phyloP scores from a whole-genome alignment of 2,329 filamentous ascomycete species.

The Cercospora sojina region DNA sequence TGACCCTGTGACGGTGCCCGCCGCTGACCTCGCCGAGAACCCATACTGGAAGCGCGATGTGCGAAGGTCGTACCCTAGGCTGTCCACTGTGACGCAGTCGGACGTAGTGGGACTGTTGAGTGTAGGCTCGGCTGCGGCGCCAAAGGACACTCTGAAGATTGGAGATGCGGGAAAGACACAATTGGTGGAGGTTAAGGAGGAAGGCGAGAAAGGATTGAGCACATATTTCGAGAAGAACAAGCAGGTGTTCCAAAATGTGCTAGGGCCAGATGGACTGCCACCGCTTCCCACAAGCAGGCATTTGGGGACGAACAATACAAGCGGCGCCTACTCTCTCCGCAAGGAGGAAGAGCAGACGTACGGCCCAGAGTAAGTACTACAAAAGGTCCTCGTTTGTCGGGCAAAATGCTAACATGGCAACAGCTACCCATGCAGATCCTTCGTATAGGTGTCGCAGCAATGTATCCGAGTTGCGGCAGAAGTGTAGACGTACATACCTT shows the following conservation, averaged over 20 bases:
- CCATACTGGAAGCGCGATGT: slow-evolving; percentile 94
- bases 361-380: slow-evolving; percentile 39
- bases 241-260: slow-evolving; percentile 55
- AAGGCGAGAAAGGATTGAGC: slow-evolving; percentile 71
- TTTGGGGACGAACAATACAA: slow-evolving; percentile 36
- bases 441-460: slow-evolving; percentile 30
- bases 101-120: slow-evolving; percentile 82
- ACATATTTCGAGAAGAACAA: slow-evolving; percentile 69
- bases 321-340: slow-evolving; percentile 68
- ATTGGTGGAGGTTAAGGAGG: slow-evolving; percentile 73
- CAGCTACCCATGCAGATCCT: slow-evolving; percentile 50
- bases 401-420: slow-evolving; percentile 25
- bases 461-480: neutral
- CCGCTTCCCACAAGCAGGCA: slow-evolving; percentile 76
- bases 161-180: slow-evolving; percentile 70
- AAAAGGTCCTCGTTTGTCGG: neutral
- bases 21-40: slow-evolving; percentile 85
- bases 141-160: slow-evolving; percentile 72
- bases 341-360: slow-evolving; percentile 73
- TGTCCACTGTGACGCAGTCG: slow-evolving; percentile 76
- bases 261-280: slow-evolving; percentile 77
- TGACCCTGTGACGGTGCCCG: slow-evolving; percentile 80
- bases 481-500: slow-evolving; percentile 19
- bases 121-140: slow-evolving; percentile 76
- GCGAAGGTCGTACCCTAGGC: slow-evolving; percentile 76